Conservation (phyloP, 768 basidiomycete genomes). For the Hemileccinum rubropunctum region DNA sequence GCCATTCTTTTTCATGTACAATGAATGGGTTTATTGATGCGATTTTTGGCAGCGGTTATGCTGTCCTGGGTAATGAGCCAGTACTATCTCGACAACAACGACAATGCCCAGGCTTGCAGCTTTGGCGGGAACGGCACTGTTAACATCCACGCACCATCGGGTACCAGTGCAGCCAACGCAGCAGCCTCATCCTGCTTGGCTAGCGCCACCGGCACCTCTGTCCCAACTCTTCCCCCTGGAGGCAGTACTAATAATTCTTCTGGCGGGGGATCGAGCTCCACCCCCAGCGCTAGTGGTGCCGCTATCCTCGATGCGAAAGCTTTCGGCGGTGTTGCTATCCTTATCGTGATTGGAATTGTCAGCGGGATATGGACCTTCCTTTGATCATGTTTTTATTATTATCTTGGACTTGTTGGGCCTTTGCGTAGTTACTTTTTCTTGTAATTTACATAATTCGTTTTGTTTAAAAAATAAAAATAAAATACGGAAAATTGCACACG, state of each 20-base stretch:
- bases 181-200: constrained; percentile 68
- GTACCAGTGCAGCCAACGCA: constrained; percentile 45
- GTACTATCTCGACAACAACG: constrained; percentile 65
- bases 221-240: constrained; percentile 49
- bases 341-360: constrained; percentile 35
- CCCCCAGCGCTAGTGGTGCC: constrained; percentile 22
- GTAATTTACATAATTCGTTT: constrained; percentile 5
- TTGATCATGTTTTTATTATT: neutral
- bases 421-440: neutral
- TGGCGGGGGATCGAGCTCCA: constrained; percentile 22
- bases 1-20: constrained; percentile 4
- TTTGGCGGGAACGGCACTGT: constrained; percentile 85
- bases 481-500: neutral
- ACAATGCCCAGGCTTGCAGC: constrained; percentile 62
- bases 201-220: constrained; percentile 59
- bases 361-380: constrained; percentile 48
- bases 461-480: neutral
- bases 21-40: neutral
- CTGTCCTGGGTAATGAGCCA: constrained; percentile 80
- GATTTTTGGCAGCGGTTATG: constrained; percentile 55
- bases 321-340: constrained; percentile 35
- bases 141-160: constrained; percentile 52
- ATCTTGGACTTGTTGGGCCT: neutral
- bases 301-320: constrained; percentile 30
- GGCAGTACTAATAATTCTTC: constrained; percentile 14